Conservation (phyloP, 345 rosid species). For the Bruguiera gymnorhiza region DNA sequence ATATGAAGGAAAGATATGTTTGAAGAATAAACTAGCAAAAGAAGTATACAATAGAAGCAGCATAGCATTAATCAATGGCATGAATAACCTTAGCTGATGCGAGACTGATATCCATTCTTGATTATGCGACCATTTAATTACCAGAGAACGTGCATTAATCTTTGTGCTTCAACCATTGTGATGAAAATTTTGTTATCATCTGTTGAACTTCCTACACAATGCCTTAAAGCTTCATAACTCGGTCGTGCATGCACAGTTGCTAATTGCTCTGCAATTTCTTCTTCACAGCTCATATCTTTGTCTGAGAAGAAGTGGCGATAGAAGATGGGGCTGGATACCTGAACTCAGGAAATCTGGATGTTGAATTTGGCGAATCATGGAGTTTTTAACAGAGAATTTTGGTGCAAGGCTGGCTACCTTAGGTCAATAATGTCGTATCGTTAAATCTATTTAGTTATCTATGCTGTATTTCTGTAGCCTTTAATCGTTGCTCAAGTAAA, state of each 20-base stretch:
- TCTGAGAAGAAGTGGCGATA: slow-evolving; percentile 39
- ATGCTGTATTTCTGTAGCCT: slow-evolving; percentile 14
- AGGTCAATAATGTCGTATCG: slow-evolving; percentile 13
- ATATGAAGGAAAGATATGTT: no score
- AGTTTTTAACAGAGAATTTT: background rate
- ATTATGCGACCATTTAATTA: no score
- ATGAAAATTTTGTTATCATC: no score
- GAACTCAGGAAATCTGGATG: background rate
- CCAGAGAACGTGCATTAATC: no score
- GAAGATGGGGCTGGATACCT: slow-evolving; percentile 9
- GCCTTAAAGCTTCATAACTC: background rate
- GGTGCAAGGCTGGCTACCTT: background rate
- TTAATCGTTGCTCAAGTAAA: background rate
- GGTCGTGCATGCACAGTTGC: background rate
- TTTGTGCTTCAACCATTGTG: no score
- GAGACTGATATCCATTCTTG: no score
- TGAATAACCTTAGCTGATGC: no score
- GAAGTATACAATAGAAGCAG: no score
- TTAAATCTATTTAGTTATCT: slow-evolving; percentile 12
- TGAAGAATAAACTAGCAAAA: no score
- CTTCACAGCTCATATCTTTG: slow-evolving; percentile 53
- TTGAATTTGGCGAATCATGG: background rate
- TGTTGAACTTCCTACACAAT: no score
- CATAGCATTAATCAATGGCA: no score
- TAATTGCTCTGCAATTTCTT: slow-evolving; percentile 6